Base-by-base conservation (phyloP, 306 rosid genomes). In the Carpinus viminea region DNA sequence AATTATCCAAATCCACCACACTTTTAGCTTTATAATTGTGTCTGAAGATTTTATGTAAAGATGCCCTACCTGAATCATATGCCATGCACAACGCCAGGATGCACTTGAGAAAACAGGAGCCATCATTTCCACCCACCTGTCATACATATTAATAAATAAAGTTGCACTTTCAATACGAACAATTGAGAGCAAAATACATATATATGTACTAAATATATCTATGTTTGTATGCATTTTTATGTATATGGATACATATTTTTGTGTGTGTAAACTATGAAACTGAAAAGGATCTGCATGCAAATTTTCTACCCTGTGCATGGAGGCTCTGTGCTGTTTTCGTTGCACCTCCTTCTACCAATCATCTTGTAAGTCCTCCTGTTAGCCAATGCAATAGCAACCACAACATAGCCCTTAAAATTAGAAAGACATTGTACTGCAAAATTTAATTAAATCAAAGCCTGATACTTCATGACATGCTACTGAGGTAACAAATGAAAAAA, bases 71-170 rank as follows among this genome's bases (percentile, higher is more conserved):
- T 87, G 86, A 77, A 87, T 87, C 77, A 84, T 79, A 74, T 87
- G 83, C 88, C 90, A 82, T 1, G 78, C 81, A 72, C 88, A 87
- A 34, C 75, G 81, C 88, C 90, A 87, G 43, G 90, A 87, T 53
- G 83, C 78, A 20, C 46, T 77, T 53, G 90, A 79, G 75, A 82
- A 82, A 73, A 84, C 90, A 26, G 90, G 86, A 76, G 86, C 90
- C 90, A 87, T 87, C 88, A 87, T 84, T 78, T 87, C 90, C 48
- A 82, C 88, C 80, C 80, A 84, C 66, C 90, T 87, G 70, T 36
- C 45, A 81, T 68, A 13, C 55, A 12, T 18, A 20, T 50, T 38
- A 26, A 20, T 13, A 46, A 43, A 45, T 7, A 5, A 41, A 74
- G 6, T 57, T 9, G 0, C 10, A 59, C 36, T 59, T 59, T 59